Conservation (phyloP, 2,329 filamentous ascomycete genomes). For the Fusarium oligoseptatum region DNA sequence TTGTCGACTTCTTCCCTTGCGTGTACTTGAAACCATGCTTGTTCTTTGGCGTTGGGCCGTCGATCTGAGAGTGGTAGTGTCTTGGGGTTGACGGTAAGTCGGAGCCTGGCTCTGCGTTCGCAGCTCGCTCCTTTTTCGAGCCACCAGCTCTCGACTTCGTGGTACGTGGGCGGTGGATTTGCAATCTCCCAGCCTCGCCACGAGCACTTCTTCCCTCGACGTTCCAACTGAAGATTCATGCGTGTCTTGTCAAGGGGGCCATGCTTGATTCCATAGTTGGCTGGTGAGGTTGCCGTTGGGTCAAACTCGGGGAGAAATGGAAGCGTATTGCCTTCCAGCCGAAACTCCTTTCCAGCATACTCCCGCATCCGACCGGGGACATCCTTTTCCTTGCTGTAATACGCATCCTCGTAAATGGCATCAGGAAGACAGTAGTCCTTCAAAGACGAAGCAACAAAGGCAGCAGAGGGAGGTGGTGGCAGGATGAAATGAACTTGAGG, state of each 20-base stretch:
- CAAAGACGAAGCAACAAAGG: conserved; percentile 39
- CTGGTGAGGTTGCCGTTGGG: conserved; percentile 65
- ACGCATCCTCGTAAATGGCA: conserved; percentile 86
- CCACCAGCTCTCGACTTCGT: conserved; percentile 80
- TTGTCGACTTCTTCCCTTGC: conserved; percentile 79
- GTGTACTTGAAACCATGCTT: conserved; percentile 88
- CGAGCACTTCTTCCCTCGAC: conserved; percentile 66
- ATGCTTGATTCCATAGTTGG: conserved; percentile 67
- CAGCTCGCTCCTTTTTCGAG: conserved; percentile 51
- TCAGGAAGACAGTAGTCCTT: conserved; percentile 63
- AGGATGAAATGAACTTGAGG: conserved; percentile 42
- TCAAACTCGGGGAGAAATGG: conserved; percentile 88
- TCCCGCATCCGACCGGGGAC: conserved; percentile 82
- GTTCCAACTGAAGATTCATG: conserved; percentile 64
- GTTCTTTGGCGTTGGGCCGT: conserved; percentile 86
- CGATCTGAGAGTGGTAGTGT: conserved; percentile 82
- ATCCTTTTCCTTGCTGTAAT: conserved; percentile 86
- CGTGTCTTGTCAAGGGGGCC: conserved; percentile 64
- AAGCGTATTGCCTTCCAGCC: conserved; percentile 78
- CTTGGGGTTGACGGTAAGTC: conserved; percentile 43
- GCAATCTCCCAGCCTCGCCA: conserved; percentile 80
- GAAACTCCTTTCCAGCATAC: conserved; percentile 90
- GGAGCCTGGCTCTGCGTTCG: conserved; percentile 10
- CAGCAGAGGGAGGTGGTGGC: conserved; percentile 46
- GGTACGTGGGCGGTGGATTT: conserved; percentile 75